Percentiles rank a stretch among this genome's conserved stretches.
These are phyloP conservation scores for Mycothermus thermophilus DNA, from an alignment of 495 filamentous ascomycete species.

Conservation along the genomic window DNA sequence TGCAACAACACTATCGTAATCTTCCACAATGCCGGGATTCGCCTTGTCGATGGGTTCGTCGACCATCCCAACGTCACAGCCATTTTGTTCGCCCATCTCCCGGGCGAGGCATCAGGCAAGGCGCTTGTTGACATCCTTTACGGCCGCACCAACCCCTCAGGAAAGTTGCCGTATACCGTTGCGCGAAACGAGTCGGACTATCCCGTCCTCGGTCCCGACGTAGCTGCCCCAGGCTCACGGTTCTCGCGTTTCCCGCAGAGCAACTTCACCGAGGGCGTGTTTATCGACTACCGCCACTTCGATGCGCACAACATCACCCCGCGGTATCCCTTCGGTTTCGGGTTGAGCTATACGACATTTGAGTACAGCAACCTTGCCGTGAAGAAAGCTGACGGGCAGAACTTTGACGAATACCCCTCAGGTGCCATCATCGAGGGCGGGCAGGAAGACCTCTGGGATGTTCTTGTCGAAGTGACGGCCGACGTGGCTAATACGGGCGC, in stretches of 20 bases:
- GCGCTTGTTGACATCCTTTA: conserved; percentile 46
- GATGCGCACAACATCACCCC: conserved; percentile 49
- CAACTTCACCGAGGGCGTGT: conserved; percentile 51
- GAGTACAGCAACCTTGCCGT: conserved; percentile 23
- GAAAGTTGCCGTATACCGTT: conserved; percentile 61
- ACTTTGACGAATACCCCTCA: conserved; percentile 20
- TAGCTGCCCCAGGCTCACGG: conserved; percentile 19
- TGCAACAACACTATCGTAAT: conserved; percentile 52
- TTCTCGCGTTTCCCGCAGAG: conserved; percentile 39
- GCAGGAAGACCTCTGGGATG: conserved; percentile 44
- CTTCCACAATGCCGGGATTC: conserved; percentile 45
- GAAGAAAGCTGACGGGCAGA: conserved; percentile 9
- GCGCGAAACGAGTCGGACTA: conserved; percentile 50
- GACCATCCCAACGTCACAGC: conserved; percentile 51
- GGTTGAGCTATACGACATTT: conserved; percentile 36
- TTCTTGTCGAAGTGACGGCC: conserved; percentile 36
- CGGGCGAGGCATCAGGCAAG: conserved; percentile 46
- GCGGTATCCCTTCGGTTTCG: conserved; percentile 50
- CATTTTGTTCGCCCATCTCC: conserved; percentile 46
- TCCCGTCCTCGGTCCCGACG: conserved; percentile 26
- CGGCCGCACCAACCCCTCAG: conserved; percentile 44
- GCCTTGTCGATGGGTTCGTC: conserved; percentile 44
- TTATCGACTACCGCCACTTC: conserved; percentile 56
- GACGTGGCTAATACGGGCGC: conserved; percentile 44
- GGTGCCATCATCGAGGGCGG: conserved; percentile 41